Evolutionary conservation across 805 yeast genomes (phyloP).

Genomic region (Candida montana): DNA sequence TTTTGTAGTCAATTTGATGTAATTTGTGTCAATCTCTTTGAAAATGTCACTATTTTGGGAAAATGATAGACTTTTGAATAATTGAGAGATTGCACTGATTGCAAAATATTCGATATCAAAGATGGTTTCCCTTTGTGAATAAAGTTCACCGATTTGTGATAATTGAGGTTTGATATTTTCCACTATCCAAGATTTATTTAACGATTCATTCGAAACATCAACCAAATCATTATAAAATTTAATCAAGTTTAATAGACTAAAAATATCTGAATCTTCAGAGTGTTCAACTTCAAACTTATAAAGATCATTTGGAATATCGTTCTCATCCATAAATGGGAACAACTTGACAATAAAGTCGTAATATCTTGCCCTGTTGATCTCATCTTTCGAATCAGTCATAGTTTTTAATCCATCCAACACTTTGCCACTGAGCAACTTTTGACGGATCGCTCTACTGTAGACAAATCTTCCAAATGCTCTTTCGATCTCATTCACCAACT

Average conservation of each 20-base stretch:
- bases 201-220: conserved; percentile 9
- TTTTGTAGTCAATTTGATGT: conserved; percentile 5
- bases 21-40: conserved; percentile 8
- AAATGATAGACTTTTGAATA: conserved; percentile 18
- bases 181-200: conserved; percentile 18
- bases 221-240: conserved; percentile 17
- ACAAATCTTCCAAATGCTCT: conserved; percentile 12
- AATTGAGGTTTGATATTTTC: conserved; percentile 9
- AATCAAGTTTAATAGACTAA: conserved; percentile 14
- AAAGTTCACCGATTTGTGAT: conserved; percentile 11
- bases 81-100: conserved; percentile 10
- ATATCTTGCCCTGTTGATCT: conserved; percentile 10
- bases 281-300: conserved; percentile 9
- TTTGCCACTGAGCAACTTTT: conserved; percentile 16
- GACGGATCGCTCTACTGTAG: conserved; percentile 15
- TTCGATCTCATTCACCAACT: conserved; percentile 19
- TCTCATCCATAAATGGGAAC: conserved; percentile 11
- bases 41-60: conserved; percentile 7
- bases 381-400: conserved; percentile 8
- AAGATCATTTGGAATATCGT: conserved; percentile 14
- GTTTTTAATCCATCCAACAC: conserved; percentile 3
- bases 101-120: conserved; percentile 16
- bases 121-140: conserved; percentile 8
- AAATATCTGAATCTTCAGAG: conserved; percentile 11
- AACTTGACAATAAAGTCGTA: conserved; percentile 12